Evolutionary conservation across 257 asterid genomes (phyloP).

Genomic region (Euphrasia confusa): DNA sequence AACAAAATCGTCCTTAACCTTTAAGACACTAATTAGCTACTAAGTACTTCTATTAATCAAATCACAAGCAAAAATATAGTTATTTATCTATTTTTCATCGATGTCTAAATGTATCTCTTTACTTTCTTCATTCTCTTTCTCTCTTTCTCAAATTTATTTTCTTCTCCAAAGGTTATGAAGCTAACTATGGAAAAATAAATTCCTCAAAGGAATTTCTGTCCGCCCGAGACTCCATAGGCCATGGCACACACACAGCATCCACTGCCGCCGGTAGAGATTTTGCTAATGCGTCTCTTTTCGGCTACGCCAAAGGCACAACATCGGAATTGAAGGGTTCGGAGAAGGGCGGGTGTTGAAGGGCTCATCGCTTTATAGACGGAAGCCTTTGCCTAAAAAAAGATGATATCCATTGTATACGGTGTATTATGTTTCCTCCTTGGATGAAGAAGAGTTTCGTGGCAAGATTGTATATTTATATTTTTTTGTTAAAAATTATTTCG

Average conservation of each 20-base stretch:
- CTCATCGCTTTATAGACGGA: constrained; percentile 49
- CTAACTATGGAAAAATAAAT: not conserved
- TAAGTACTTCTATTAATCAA: no score
- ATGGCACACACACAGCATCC: constrained; percentile 88
- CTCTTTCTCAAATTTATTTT: constrained; percentile 3
- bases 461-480: constrained; percentile 41
- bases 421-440: constrained; percentile 57
- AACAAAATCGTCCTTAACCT: no score
- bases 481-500: no score
- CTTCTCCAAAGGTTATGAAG: constrained; percentile 41
- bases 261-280: constrained; percentile 81
- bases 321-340: constrained; percentile 57
- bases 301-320: constrained; percentile 39
- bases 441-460: constrained; percentile 42
- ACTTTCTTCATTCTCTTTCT: constrained; percentile 9
- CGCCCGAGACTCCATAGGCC: constrained; percentile 65
- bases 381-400: constrained; percentile 18
- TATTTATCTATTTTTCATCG: no score
- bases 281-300: constrained; percentile 54
- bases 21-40: no score
- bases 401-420: constrained; percentile 46
- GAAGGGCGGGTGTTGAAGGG: constrained; percentile 56
- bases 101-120: not conserved
- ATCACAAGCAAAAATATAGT: no score
- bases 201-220: constrained; percentile 22